These are phyloP conservation scores for Gossypium schwendimanii DNA, from an alignment of 441 rosid genomes.

Conservation along the genomic window DNA sequence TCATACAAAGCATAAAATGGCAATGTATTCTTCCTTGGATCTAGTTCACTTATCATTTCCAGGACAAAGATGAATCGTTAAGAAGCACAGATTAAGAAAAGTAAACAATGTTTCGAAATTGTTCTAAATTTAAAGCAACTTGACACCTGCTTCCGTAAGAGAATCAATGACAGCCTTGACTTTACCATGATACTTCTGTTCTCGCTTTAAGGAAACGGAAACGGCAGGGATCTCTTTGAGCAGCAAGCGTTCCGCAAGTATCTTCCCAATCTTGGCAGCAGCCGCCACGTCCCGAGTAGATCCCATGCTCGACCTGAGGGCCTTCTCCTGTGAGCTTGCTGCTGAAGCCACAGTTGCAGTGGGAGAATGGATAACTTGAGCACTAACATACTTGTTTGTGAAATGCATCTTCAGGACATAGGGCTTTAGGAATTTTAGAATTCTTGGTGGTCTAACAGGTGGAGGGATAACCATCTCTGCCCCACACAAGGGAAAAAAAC, in stretches of 20 bases:
- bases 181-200: slow-evolving; percentile 78
- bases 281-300: slow-evolving; percentile 70
- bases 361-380: slow-evolving; percentile 76
- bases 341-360: slow-evolving; percentile 70
- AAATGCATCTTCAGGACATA: slow-evolving; percentile 72
- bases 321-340: slow-evolving; percentile 74
- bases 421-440: slow-evolving; percentile 56
- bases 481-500: slow-evolving; percentile 5
- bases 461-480: slow-evolving; percentile 73
- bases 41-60: not conserved
- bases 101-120: not conserved
- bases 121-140: slow-evolving; percentile 34
- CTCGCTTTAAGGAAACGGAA: slow-evolving; percentile 48
- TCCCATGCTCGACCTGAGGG: slow-evolving; percentile 51
- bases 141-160: slow-evolving; percentile 56
- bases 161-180: slow-evolving; percentile 75
- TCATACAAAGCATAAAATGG: not conserved
- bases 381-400: slow-evolving; percentile 70
- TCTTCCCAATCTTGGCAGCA: slow-evolving; percentile 73
- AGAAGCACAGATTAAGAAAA: not conserved
- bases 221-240: slow-evolving; percentile 63
- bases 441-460: slow-evolving; percentile 60
- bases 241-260: slow-evolving; percentile 59
- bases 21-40: not conserved
- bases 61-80: not conserved